A percentile compares a stretch with the other conserved stretches of the same genome.
Conservation (phyloP, 345 rosid genomes). For the Clausena lansium region DNA sequence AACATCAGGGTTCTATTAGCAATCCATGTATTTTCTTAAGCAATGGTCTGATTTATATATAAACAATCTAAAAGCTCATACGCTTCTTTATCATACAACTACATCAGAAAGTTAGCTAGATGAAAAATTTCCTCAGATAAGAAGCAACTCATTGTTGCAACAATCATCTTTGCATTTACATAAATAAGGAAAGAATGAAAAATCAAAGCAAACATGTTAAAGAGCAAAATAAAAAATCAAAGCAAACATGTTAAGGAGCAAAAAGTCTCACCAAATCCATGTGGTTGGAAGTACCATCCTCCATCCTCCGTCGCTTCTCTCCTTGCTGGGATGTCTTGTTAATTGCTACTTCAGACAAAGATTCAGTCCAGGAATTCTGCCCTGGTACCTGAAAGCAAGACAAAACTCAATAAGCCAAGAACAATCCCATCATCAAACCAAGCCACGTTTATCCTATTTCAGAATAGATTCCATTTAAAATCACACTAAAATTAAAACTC, state of each 20-base stretch:
- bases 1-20: background rate
- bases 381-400: slow-evolving; percentile 67
- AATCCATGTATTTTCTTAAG: background rate
- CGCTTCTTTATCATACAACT: background rate
- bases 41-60: background rate
- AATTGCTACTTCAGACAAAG: slow-evolving; percentile 32
- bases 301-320: slow-evolving; percentile 73
- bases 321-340: slow-evolving; percentile 40
- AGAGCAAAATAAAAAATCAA: background rate
- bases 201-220: background rate
- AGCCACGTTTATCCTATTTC: background rate
- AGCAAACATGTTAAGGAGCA: background rate
- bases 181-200: background rate
- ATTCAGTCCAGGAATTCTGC: slow-evolving; percentile 71
- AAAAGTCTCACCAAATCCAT: slow-evolving; percentile 39
- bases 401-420: background rate
- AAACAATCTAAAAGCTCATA: background rate
- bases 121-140: background rate
- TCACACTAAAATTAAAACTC: slow-evolving; percentile 16
- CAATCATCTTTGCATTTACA: background rate
- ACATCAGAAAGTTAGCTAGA: background rate
- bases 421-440: background rate
- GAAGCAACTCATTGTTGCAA: background rate
- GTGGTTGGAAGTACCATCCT: slow-evolving; percentile 50
- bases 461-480: background rate